Base-by-base conservation (phyloP, 75 land plant species). In the Sequoiadendron giganteum region DNA sequence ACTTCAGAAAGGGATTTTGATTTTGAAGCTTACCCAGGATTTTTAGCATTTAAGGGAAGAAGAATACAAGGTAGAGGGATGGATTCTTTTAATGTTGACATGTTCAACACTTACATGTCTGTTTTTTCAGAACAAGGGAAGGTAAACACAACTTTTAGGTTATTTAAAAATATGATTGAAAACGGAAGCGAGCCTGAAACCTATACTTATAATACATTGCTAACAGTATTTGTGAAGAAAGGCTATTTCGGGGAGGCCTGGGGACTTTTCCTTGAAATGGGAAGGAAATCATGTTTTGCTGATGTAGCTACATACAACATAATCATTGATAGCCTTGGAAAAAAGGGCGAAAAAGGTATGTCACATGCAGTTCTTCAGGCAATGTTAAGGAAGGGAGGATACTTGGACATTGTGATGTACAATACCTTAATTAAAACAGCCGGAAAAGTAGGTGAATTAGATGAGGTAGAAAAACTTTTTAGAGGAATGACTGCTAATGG, bases 381-480 rank as follows among this genome's bases (percentile, higher is more conserved):
- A 87, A 61, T 97, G 87, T 56, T 90, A 49, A 83, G 89, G 86
- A 90, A 87, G 40, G 97, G 97, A 55, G 92, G 91, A 30, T 89
- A 91, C 84, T 89, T 95, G 45, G 96, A 97, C 86, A 87, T 95
- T 56, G 92, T 94, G 47, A 95, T 96, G 93, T 97, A 94, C 82
- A 96, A 96, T 88, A 95, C 96, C 14, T 75, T 97, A 78, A 94
- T 93, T 42, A 87, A 95, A 83, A 94, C 89, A 3, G 93, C 95
- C 1, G 95, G 96, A 36, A 95, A 98, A 90, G 96, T 90, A 40
- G 96, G 96, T 32, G 87, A 90, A 13, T 32, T 94, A 11, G 95
- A 93, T 40, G 95, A 95, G 55, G 99, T 93, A 13, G 83, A 78
- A 77, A 90, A 90, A 32, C 80, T 98, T 49, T 92, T 96, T 75